Conservation (phyloP, 2,329 filamentous ascomycete genomes). For the Lasiodiplodia hormozganensis region DNA sequence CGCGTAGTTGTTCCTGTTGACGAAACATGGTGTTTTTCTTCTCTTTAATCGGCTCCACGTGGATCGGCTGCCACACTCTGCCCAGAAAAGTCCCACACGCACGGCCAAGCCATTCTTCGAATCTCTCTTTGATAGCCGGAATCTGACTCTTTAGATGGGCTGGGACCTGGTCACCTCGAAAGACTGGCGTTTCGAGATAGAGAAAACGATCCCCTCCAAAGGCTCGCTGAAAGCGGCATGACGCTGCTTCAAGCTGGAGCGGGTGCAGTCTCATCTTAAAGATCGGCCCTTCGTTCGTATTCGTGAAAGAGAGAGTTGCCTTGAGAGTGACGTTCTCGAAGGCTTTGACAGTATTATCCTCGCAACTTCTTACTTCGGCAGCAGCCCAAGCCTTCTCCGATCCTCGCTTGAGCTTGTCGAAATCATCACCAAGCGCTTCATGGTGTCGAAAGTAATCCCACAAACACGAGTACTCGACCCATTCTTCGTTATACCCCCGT, state of each 20-base stretch:
- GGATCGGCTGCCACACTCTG: slow-evolving; percentile 50
- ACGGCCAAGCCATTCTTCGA: slow-evolving; percentile 42
- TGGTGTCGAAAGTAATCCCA: slow-evolving; percentile 34
- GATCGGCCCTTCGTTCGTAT: slow-evolving; percentile 31
- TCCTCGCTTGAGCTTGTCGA: slow-evolving; percentile 33
- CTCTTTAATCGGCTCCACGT: slow-evolving; percentile 46
- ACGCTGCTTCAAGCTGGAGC: slow-evolving; percentile 37
- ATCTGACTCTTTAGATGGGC: slow-evolving; percentile 33
- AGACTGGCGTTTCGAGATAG: slow-evolving; percentile 46
- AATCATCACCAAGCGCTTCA: not conserved
- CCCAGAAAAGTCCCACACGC: slow-evolving; percentile 48
- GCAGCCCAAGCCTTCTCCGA: slow-evolving; percentile 38
- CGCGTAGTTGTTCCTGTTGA: not conserved
- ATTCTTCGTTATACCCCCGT: not conserved
- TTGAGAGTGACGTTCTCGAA: slow-evolving; percentile 45
- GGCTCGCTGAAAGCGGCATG: slow-evolving; percentile 46
- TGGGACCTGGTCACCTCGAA: slow-evolving; percentile 33
- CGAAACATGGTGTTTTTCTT: slow-evolving; percentile 35
- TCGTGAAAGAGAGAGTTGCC: slow-evolving; percentile 38
- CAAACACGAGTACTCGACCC: slow-evolving; percentile 33
- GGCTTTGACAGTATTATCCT: not conserved
- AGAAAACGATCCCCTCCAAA: slow-evolving; percentile 52
- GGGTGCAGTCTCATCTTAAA: slow-evolving; percentile 40
- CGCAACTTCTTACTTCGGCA: slow-evolving; percentile 27
- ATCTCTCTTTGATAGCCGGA: slow-evolving; percentile 36